These are phyloP conservation scores for Harringtonia lauricola DNA, from an alignment of 2,329 filamentous ascomycete species.

Conservation along the genomic window DNA sequence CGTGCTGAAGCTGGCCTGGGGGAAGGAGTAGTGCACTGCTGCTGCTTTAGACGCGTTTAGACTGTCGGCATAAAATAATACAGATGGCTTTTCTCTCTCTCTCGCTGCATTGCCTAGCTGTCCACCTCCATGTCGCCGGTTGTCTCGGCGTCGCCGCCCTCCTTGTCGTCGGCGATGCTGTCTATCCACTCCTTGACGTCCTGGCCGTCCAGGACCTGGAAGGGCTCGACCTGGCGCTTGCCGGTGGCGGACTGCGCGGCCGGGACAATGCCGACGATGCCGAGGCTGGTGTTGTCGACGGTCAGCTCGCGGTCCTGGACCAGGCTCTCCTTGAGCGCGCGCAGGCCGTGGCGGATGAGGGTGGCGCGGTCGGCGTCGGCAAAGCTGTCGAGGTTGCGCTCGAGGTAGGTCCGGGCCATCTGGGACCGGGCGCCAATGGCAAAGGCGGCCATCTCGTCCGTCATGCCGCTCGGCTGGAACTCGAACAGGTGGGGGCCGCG, in stretches of 20 bases:
- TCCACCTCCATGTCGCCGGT: conserved; percentile 36
- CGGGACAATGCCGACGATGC: conserved; percentile 64
- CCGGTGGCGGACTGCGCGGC: conserved; percentile 34
- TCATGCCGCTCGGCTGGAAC: conserved; percentile 93
- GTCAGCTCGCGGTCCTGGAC: conserved; percentile 97
- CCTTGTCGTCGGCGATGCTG: conserved; percentile 47
- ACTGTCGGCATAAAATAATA: no score
- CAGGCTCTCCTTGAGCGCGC: conserved; percentile 87
- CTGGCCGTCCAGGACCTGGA: conserved; percentile 83
- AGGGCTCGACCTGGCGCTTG: conserved; percentile 58
- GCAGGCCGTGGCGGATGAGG: conserved; percentile 80
- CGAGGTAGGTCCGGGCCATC: conserved; percentile 95
- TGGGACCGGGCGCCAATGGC: conserved; percentile 93
- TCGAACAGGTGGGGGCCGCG: conserved; percentile 93
- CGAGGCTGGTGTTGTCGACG: conserved; percentile 90
- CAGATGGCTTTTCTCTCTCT: no score
- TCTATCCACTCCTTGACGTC: conserved; percentile 82
- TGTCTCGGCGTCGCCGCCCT: conserved; percentile 32
- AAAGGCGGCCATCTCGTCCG: conserved; percentile 93
- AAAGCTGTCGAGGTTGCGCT: conserved; percentile 83
- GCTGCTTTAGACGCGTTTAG: no score
- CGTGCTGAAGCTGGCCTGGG: conserved; percentile 76
- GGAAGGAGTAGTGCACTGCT: conserved; percentile 36
- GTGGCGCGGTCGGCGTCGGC: conserved; percentile 67
- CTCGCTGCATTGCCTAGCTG: conserved; percentile 9